A percentile compares a stretch with the other conserved stretches of the same genome.
Conservation (phyloP, 768 basidiomycete species). For the Mycena latifolia region DNA sequence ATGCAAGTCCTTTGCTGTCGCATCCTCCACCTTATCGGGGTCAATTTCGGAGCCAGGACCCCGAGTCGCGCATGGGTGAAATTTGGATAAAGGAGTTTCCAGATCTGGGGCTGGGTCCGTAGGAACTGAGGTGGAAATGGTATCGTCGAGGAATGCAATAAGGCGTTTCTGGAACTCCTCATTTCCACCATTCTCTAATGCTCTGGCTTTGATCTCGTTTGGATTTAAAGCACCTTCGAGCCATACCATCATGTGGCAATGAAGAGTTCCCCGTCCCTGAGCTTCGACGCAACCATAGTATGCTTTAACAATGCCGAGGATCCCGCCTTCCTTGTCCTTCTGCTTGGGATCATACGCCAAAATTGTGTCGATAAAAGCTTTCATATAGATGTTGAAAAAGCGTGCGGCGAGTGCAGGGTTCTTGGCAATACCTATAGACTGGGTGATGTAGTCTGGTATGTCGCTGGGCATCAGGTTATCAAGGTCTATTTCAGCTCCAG, state of each 20-base stretch:
- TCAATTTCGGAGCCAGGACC: too few species aligned
- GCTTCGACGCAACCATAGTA: background rate
- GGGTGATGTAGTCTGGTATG: background rate
- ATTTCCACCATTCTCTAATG: background rate
- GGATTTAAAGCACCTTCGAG: background rate
- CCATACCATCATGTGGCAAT: background rate
- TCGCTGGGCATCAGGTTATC: background rate
- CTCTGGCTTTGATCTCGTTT: background rate
- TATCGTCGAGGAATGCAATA: background rate
- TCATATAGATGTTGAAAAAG: background rate
- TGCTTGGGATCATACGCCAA: background rate
- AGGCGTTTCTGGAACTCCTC: background rate
- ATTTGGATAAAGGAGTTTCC: too few species aligned
- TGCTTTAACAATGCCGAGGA: background rate
- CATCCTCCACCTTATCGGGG: too few species aligned
- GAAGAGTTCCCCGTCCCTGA: background rate
- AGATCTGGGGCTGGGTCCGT: background rate
- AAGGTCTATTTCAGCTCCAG: background rate
- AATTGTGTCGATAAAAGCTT: background rate
- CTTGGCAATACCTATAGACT: background rate
- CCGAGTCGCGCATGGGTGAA: too few species aligned
- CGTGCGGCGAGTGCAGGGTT: background rate
- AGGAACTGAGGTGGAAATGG: background rate
- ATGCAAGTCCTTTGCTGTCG: too few species aligned
- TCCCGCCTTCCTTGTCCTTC: background rate